phyloP scores from a whole-genome alignment of 805 yeast genomes.

The Tetrapisispora phaffii region DNA sequence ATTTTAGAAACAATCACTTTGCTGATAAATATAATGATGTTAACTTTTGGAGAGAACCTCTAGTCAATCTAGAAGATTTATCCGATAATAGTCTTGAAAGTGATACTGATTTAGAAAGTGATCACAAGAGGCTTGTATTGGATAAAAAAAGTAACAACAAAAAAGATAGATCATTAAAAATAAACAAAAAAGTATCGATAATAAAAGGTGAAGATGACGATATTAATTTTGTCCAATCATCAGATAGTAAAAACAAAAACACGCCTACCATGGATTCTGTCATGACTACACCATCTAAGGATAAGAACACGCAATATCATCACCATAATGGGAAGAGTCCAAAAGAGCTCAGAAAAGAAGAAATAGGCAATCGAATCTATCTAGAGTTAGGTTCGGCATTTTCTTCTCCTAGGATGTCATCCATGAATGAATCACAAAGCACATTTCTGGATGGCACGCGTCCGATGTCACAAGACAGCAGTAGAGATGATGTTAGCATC shows the following conservation, averaged over 20 bases:
- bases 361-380: conserved; percentile 26
- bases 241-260: neutral
- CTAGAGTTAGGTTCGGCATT: conserved; percentile 29
- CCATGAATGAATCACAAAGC: neutral
- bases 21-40: conserved; percentile 63
- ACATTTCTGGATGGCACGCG: neutral
- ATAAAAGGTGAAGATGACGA: neutral
- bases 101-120: conserved; percentile 11
- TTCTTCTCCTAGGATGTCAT: conserved; percentile 23
- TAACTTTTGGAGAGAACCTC: conserved; percentile 85
- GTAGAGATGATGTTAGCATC: neutral
- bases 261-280: too few relatives aligned
- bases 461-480: neutral
- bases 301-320: neutral
- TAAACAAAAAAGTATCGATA: conserved; percentile 11
- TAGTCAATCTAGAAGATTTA: conserved; percentile 50
- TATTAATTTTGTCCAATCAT: neutral
- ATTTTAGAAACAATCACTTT: conserved; percentile 16
- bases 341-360: conserved; percentile 8
- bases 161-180: conserved; percentile 1
- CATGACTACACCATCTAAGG: neutral
- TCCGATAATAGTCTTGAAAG: conserved; percentile 40
- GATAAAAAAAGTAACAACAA: conserved; percentile 1
- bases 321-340: neutral
- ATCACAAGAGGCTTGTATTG: conserved; percentile 5